phyloP scores from a whole-genome alignment of 345 rosid species.

The Boechera retrofracta region DNA sequence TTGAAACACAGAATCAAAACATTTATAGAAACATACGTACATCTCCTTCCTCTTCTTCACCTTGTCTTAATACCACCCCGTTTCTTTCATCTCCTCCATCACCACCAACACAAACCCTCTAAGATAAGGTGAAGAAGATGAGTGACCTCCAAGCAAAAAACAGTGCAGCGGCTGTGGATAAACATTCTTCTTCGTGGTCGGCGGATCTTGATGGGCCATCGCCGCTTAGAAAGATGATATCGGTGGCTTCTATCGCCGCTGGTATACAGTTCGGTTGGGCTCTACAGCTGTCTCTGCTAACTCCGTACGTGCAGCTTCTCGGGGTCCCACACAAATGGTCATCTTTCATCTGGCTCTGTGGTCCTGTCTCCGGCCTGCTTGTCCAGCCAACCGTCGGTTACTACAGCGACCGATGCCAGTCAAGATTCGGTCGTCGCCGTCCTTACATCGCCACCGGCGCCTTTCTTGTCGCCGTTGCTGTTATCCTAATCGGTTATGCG shows the following conservation, averaged over 20 bases:
- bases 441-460: slow-evolving; percentile 74
- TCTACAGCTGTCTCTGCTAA: slow-evolving; percentile 73
- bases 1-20: slow-evolving; percentile 5
- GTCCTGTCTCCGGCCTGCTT: slow-evolving; percentile 45
- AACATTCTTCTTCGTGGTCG: background rate
- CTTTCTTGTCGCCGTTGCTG: slow-evolving; percentile 56
- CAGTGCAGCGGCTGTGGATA: too few species aligned
- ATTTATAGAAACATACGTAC: background rate
- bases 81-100: background rate
- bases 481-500: slow-evolving; percentile 75
- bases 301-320: slow-evolving; percentile 81
- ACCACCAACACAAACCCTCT: background rate
- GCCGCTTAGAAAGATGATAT: slow-evolving; percentile 53
- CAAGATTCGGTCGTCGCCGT: slow-evolving; percentile 81
- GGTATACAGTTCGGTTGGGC: slow-evolving; percentile 97
- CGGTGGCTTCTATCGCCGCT: slow-evolving; percentile 80
- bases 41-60: background rate
- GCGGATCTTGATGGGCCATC: background rate
- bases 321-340: slow-evolving; percentile 90
- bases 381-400: slow-evolving; percentile 92
- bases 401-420: slow-evolving; percentile 71
- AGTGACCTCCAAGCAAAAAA: background rate
- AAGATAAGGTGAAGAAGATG: slow-evolving; percentile 3
- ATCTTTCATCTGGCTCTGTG: slow-evolving; percentile 87
- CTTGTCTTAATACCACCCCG: background rate